Evolutionary conservation across 306 rosid genomes (phyloP).

Genomic region (Gastrolobium bilobum): DNA sequence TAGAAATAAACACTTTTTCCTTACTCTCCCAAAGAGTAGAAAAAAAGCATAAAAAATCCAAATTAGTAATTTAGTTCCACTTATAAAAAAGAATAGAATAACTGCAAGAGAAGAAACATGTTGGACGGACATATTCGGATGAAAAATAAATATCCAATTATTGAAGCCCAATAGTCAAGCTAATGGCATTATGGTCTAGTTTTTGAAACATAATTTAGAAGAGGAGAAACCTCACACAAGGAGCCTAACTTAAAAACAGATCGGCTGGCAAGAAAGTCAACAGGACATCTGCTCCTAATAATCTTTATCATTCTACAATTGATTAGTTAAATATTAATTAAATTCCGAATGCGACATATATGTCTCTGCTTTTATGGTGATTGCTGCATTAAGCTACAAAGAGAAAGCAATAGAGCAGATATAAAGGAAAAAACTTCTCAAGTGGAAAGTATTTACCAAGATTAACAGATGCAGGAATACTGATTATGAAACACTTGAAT

Average conservation of each 20-base stretch:
- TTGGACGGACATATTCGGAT: not conserved
- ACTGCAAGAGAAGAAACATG: not conserved
- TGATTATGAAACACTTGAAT: not conserved
- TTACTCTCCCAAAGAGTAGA: not conserved
- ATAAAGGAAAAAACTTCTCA: not conserved
- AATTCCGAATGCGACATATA: not conserved
- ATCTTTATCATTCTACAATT: not conserved
- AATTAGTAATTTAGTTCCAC: slow-evolving; percentile 22
- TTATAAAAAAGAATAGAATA: slow-evolving; percentile 1
- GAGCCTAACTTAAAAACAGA: not conserved
- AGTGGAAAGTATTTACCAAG: not conserved
- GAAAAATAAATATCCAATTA: not conserved
- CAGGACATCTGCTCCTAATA: not conserved
- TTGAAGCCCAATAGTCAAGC: slow-evolving; percentile 12
- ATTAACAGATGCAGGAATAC: slow-evolving; percentile 28
- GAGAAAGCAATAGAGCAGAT: not conserved
- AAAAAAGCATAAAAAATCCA: not conserved
- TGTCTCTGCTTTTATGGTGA: not conserved
- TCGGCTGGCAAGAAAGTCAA: not conserved
- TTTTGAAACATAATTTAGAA: not conserved
- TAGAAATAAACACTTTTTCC: not conserved
- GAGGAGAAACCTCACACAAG: not conserved
- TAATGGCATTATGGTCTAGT: not conserved
- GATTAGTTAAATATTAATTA: not conserved
- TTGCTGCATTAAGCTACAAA: not conserved